Conservation (phyloP, 2,329 filamentous ascomycete genomes). For the Onygena corvina region DNA sequence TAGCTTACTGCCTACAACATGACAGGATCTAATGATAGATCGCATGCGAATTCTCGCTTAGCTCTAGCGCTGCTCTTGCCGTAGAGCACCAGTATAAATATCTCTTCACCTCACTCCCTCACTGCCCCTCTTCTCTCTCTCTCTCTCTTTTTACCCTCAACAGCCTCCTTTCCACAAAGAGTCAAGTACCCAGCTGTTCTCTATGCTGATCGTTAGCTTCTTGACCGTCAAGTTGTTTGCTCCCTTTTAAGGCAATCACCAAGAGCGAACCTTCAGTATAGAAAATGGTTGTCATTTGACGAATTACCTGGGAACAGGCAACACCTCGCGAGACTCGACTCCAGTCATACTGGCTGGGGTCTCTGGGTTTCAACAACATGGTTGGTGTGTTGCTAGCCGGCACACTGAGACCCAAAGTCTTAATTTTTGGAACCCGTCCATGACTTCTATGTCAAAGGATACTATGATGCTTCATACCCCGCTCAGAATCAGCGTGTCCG, state of each 20-base stretch:
- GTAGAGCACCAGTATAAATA: not conserved
- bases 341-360: slow-evolving; percentile 8
- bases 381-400: not conserved
- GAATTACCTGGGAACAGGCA: not conserved
- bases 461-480: not conserved
- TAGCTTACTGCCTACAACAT: not conserved
- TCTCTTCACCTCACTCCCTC: not conserved
- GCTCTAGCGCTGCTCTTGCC: not conserved
- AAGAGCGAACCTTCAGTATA: not conserved
- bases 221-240: not conserved
- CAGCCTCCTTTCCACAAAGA: too few species aligned
- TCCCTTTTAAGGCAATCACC: not conserved
- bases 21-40: not conserved
- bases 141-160: not conserved
- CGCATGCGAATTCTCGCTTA: slow-evolving; percentile 2
- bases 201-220: not conserved
- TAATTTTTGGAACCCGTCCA: not conserved
- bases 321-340: slow-evolving; percentile 2
- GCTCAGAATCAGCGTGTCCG: too few species aligned
- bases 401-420: slow-evolving; percentile 2
- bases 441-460: not conserved
- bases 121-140: not conserved
- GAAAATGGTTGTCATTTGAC: not conserved
- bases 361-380: slow-evolving; percentile 3
- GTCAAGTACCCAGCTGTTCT: not conserved